Evolutionary conservation across 768 basidiomycete species (phyloP), one percentile per base, ranked within the genome.

Genomic region (Mycena crocata): DNA sequence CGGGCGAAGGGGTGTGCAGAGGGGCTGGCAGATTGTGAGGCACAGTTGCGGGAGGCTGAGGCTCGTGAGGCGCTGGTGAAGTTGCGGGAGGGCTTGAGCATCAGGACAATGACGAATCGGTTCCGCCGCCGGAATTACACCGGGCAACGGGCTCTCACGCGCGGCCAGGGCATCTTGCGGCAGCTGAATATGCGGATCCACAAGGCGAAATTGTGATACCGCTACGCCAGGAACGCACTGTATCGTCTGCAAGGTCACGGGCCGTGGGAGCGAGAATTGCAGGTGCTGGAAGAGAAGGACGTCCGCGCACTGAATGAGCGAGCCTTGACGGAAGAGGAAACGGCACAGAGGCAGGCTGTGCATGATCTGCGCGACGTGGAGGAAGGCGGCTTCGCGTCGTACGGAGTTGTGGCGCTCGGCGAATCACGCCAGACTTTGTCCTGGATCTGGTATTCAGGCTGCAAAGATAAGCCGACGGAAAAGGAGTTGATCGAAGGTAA

Each of bases 401-500:
- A 12, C 14, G 56, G 56, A 3, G 44, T 34, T n/a, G 56, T 56
- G 55, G 55, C 40, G 26, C 12, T 34, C 28, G 55, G 55, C 3
- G 40, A 56, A 42, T 26, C 24, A 15, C 1, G 28, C 6, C 23
- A 23, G 32, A 56, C 62, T 5, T 17, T 51, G 28, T 62, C 35
- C 19, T 56, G 44, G 42, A 26, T 40, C 54, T 52, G 35, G 35
- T 56, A 46, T 13, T 15, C 32, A 19, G 42, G 26, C 32, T 34
- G 21, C 21, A n/a, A 21, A 2, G 34, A 13, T 21, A 34, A 51
- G 21, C 50, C 50, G 21, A n/a, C 28, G 31, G 45, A 45, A 19
- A n/a, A 28, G 19, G 39, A 64, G 24, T 10, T 57, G n/a, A 26
- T 57, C 1, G 56, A 57, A 44, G 56, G 56, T 57, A 57, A 24